Evolutionary conservation across 2,329 filamentous ascomycete genomes (phyloP), one percentile per base, ranked within the genome.

Genomic region (Metarhizium album): DNA sequence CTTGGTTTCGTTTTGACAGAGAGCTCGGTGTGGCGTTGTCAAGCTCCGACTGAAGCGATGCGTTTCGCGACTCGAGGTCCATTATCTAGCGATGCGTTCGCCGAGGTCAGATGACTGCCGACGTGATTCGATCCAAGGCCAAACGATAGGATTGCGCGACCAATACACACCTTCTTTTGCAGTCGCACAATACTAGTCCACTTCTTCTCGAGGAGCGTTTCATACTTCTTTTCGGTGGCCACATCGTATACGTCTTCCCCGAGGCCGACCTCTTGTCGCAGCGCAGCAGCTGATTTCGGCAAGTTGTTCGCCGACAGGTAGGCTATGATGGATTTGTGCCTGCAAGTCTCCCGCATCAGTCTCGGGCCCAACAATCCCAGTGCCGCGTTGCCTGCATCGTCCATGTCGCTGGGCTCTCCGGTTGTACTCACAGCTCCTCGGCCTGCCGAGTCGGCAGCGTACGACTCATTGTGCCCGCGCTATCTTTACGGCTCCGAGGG

Each of bases 161-260:
- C 8, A 24, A 47, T 14, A 18, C 68, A 47, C 69, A 86, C 88
- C 86, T 95, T 97, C 70, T 95, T 96, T 71, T 97, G 91, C 67
- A 97, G 70, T 54, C 91, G 80, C 61, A 96, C 90, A 27, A 97
- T 86, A 61, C 89, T 93, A 20, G 91, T 97, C 91, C 91, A 97
- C 74, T 97, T 97, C 79, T 95, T 96, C 76, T 97, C 91, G 58
- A 97, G 71, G 27, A 97, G 70, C 2, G 87, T 87, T 69, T 95
- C 90, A 71, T 96, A 97, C 71, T 95, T 95, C 74, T 95, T 95
- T 48, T 84, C 79, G 20, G 88, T 95, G 18, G 80, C 78, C 55
- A 86, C 76, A 64, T 95, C 89, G 61, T 94, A 90, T 46, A 71
- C 70, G 50, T 79, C 70, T 57, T 86, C 80, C 48, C 82, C 78